phyloP scores from a whole-genome alignment of 768 basidiomycete genomes.

The Pleurotus salmoneostramineus region DNA sequence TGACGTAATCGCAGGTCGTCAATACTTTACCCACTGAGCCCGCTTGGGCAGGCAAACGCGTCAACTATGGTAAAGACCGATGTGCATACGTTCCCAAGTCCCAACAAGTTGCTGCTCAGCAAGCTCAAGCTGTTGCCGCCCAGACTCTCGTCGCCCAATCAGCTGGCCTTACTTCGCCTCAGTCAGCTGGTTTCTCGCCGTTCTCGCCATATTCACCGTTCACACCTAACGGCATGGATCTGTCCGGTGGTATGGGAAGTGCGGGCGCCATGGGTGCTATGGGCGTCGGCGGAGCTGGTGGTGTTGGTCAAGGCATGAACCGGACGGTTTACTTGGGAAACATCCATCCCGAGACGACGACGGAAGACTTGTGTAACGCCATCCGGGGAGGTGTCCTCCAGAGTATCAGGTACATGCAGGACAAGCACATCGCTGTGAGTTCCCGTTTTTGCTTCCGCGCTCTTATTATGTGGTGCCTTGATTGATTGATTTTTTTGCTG shows the following conservation, averaged over 20 bases:
- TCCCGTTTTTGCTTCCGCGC: conserved; percentile 3
- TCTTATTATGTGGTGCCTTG: neutral
- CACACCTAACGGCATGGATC: conserved; percentile 41
- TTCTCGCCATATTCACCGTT: conserved; percentile 55
- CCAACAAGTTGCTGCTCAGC: conserved; percentile 84
- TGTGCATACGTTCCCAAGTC: conserved; percentile 98
- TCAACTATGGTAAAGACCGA: conserved; percentile 98
- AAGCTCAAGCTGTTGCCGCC: conserved; percentile 83
- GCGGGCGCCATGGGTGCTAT: conserved; percentile 20
- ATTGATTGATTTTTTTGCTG: neutral
- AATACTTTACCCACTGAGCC: conserved; percentile 89
- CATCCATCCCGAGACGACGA: conserved; percentile 92
- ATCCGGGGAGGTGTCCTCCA: conserved; percentile 96
- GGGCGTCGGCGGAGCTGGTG: conserved; percentile 31
- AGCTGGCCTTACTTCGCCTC: conserved; percentile 19
- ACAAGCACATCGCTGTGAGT: conserved; percentile 94
- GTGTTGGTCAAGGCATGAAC: conserved; percentile 58
- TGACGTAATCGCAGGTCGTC: conserved; percentile 62
- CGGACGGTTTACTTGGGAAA: conserved; percentile 95
- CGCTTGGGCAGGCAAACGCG: conserved; percentile 91
- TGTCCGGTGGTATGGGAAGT: conserved; percentile 26
- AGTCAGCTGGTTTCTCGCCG: conserved; percentile 33
- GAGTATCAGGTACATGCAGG: conserved; percentile 92
- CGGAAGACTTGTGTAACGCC: conserved; percentile 94
- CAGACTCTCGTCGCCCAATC: conserved; percentile 67